phyloP scores from a whole-genome alignment of 768 basidiomycete species.

The Crassisporium funariophilum region DNA sequence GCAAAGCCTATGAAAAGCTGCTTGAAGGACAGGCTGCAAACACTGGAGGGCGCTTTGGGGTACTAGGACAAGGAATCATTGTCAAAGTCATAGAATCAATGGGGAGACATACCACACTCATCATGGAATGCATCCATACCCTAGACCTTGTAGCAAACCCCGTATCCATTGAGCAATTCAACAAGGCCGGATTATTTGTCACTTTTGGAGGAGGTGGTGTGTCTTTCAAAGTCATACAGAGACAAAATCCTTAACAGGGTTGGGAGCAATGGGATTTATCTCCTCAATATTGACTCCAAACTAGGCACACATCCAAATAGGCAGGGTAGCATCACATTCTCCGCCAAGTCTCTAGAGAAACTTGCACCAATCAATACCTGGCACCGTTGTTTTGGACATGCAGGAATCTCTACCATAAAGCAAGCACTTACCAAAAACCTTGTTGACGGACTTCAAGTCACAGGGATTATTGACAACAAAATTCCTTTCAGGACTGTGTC shows the following conservation, averaged over 20 bases:
- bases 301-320: not conserved
- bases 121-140: slow-evolving; percentile 26
- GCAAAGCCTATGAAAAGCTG: slow-evolving; percentile 1
- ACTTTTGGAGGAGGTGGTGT: slow-evolving; percentile 14
- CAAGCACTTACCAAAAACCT: slow-evolving; percentile 9
- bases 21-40: slow-evolving; percentile 10
- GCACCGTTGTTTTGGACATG: slow-evolving; percentile 29
- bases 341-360: slow-evolving; percentile 15
- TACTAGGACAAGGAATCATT: slow-evolving; percentile 23
- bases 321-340: slow-evolving; percentile 10
- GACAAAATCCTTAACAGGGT: not conserved
- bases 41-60: slow-evolving; percentile 14
- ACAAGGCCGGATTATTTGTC: slow-evolving; percentile 11
- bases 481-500: slow-evolving; percentile 31
- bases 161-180: slow-evolving; percentile 21
- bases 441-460: slow-evolving; percentile 21
- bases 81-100: slow-evolving; percentile 8
- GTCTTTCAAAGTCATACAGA: not conserved
- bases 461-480: slow-evolving; percentile 1
- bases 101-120: slow-evolving; percentile 11
- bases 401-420: slow-evolving; percentile 5
- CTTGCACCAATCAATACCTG: slow-evolving; percentile 20
- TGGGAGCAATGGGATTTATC: slow-evolving; percentile 14
- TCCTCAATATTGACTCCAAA: slow-evolving; percentile 16
- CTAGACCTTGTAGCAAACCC: slow-evolving; percentile 29